Evolutionary conservation across 257 asterid species (phyloP).

Genomic region (Solanum paucissectum): DNA sequence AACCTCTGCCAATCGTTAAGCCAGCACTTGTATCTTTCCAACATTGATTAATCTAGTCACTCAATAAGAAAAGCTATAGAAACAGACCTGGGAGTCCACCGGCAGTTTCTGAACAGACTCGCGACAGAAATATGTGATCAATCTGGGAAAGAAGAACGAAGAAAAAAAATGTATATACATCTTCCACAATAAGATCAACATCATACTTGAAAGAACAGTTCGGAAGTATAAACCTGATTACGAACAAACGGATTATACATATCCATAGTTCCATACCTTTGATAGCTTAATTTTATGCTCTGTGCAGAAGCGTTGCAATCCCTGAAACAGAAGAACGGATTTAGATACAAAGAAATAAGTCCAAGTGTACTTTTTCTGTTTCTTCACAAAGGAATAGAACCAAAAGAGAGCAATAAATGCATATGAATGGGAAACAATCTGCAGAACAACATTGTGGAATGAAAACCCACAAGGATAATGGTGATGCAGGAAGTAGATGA

Average conservation of each 20-base stretch:
- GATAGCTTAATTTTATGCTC: slow-evolving; percentile 91
- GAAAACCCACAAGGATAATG: neutral
- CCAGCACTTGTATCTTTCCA: neutral
- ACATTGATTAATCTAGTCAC: neutral
- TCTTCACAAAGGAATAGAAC: neutral
- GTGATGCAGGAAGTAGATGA: neutral
- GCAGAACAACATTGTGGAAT: neutral
- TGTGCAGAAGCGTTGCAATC: slow-evolving; percentile 92
- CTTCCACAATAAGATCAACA: neutral
- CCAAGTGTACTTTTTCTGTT: neutral
- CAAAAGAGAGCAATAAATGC: neutral
- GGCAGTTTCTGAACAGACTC: slow-evolving; percentile 96
- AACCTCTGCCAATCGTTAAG: neutral
- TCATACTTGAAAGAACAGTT: neutral
- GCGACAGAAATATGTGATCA: slow-evolving; percentile 92
- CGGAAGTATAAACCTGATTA: neutral
- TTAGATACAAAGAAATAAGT: slow-evolving; percentile 1
- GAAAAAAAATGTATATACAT: neutral
- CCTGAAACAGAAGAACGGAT: slow-evolving; percentile 35
- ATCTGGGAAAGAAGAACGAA: slow-evolving; percentile 39
- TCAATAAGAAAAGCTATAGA: neutral
- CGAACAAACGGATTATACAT: neutral
- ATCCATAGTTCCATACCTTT: slow-evolving; percentile 38
- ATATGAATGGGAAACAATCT: neutral
- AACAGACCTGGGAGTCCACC: slow-evolving; percentile 94